Base-by-base conservation (phyloP, 805 yeast species). In the Hanseniaspora valbyensis region DNA sequence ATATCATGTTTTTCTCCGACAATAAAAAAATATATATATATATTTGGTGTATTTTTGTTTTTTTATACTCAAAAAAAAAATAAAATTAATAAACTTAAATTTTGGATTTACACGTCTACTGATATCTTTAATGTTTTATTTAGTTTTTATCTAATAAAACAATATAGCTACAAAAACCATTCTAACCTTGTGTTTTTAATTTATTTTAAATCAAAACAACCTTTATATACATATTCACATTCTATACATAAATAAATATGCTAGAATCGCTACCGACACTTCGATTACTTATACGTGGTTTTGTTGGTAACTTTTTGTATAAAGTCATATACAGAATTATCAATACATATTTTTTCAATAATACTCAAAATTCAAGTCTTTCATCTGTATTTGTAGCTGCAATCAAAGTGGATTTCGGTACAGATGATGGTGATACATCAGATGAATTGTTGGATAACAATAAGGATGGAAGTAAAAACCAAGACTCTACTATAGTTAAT, bases 391-490 rank as follows among this genome's bases (percentile, higher is more conserved):
- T 48, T 24, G 44, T 48, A 4, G 44, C 51, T 10, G 51, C 51
- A 6, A 48, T 48, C 7, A 48, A 48, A 25, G 44, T 48, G 2
- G 44, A 42, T 1, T 48, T 48, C 33, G 44, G 42, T n/a, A 30
- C 43, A 12, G 51, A 48, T 40, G 51, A 48, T 25, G 44, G 28
- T 7, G 51, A 48, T 26, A 39, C 21, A 14, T 39, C 42, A 7
- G 51, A 48, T 26, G 51, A 48, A 12, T 26, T 42, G 14, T n/a
- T 40, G 5, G 51, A 48, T 9, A 8, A 32, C 37, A n/a, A 2
- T 28, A 9, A 39, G 26, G 18, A 34, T 28, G 30, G 49, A 36
- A 29, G 37, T 9, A 40, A 32, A 13, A 36, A 39, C 18, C 26
- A 32, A 13, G 42, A 24, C n/a, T 39, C 42, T 12, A 40, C 44